Evolutionary conservation across 352 stramenopile species (phyloP), one percentile per base, ranked within the genome.

Genomic region (Globisporangium canariense): DNA sequence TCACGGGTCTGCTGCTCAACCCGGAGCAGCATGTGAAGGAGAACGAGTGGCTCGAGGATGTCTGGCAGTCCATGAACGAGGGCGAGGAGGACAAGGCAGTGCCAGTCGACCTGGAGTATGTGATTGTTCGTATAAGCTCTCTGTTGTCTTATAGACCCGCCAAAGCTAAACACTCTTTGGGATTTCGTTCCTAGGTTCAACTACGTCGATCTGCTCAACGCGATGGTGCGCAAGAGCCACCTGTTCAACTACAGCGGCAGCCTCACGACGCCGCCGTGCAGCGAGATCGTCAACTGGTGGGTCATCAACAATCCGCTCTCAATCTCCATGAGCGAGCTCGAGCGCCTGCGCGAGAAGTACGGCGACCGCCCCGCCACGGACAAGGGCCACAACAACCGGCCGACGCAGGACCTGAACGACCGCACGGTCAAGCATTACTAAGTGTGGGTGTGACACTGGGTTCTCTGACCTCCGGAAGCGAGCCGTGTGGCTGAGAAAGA

Each of bases 171-270:
- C 47, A 16, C 47, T 53, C 28, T 28, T 40, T 56, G 40, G n/a
- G 9, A 28, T 28, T 28, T 28, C 25, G 0, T 9, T 2, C 47
- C 2, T 51, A 88, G 76, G 1, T 36, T 83, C 66, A 81, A 81
- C 68, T 90, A 90, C 62, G 78, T 83, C 1, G 73, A 90, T 36
- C 10, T 85, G 62, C 65, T 90, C 28, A 85, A 76, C 43, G 54
- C 58, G 6, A 64, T 84, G n/a, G 70, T 90, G 9, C 54, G 64
- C n/a, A 75, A 69, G 41, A 88, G 75, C 61, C 75, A 87, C 58
- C 40, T 90, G 30, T 86, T 89, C 68, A 90, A 90, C 69, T 90
- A 90, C 74, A 65, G 71, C 4, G 81, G 81, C 43, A 89, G 81
- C 32, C 66, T 88, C 8, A 90, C 79, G 14, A 86, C 76, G 2